Conservation (phyloP, 192 early-diverging fungal species). For the Cetraspora pellucida region DNA sequence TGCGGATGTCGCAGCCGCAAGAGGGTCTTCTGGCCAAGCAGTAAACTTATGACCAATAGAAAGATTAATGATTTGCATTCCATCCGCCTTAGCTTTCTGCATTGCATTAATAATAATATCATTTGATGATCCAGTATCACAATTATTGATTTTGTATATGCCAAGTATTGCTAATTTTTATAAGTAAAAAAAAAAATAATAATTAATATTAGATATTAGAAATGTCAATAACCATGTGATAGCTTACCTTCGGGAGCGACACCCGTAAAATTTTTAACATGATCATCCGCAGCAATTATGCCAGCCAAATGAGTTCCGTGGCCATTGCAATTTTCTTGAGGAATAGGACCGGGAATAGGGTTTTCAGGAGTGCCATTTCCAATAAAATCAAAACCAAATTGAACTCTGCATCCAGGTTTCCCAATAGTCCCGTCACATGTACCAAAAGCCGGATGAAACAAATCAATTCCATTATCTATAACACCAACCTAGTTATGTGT, state of each 20-base stretch:
- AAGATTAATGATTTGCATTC: conserved; percentile 83
- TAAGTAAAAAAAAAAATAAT: not conserved
- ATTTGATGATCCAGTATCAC: conserved; percentile 63
- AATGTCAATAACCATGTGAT: not conserved
- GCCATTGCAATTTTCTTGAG: conserved; percentile 62
- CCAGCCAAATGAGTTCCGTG: conserved; percentile 71
- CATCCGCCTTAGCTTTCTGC: conserved; percentile 66
- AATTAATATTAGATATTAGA: not conserved
- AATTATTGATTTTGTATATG: conserved; percentile 83
- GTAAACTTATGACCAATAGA: conserved; percentile 69
- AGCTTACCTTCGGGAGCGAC: conserved; percentile 75
- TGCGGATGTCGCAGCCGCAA: conserved; percentile 58
- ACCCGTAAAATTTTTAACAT: conserved; percentile 58
- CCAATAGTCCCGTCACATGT: conserved; percentile 62
- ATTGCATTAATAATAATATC: conserved; percentile 82
- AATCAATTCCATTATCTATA: conserved; percentile 63
- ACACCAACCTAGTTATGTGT: conserved; percentile 56
- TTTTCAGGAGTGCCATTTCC: conserved; percentile 48
- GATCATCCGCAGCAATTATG: conserved; percentile 73
- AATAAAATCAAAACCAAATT: conserved; percentile 65
- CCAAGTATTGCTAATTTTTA: conserved; percentile 59
- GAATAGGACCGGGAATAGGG: conserved; percentile 54
- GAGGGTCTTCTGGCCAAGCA: conserved; percentile 63
- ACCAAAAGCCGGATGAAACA: conserved; percentile 66
- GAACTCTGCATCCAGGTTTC: conserved; percentile 62